phyloP scores from a whole-genome alignment of 352 stramenopile genomes.

The Thalassiosira exigua region DNA sequence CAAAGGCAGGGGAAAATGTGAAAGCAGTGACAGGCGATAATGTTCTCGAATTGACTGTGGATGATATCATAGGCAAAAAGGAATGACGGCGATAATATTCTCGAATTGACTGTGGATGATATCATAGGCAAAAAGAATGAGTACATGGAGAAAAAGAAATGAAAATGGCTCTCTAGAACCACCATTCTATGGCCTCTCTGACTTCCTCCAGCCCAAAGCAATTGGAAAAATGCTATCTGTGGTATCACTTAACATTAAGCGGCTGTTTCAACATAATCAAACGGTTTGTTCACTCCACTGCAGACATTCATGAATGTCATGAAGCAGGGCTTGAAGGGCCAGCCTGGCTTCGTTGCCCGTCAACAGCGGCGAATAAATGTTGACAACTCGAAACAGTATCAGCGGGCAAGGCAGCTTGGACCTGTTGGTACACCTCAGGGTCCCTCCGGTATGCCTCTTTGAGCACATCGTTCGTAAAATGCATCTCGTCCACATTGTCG shows the following conservation, averaged over 20 bases:
- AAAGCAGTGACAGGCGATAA: slow-evolving; percentile 72
- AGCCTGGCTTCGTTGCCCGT: slow-evolving; percentile 40
- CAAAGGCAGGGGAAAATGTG: slow-evolving; percentile 67
- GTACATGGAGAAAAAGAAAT: too few species aligned
- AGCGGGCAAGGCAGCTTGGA: slow-evolving; percentile 69
- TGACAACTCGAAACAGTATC: slow-evolving; percentile 72
- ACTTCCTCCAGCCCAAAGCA: too few species aligned
- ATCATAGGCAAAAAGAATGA: slow-evolving; percentile 58
- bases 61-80: slow-evolving; percentile 69
- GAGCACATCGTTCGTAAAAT: slow-evolving; percentile 91
- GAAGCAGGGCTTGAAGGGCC: slow-evolving; percentile 15
- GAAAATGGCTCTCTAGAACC: too few species aligned
- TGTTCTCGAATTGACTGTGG: slow-evolving; percentile 79
- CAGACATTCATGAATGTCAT: too few species aligned
- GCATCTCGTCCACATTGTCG: slow-evolving; percentile 92
- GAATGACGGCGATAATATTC: slow-evolving; percentile 65
- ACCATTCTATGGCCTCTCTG: too few species aligned
- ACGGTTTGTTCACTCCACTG: too few species aligned
- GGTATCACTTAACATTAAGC: too few species aligned
- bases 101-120: slow-evolving; percentile 81
- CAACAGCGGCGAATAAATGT: slow-evolving; percentile 71
- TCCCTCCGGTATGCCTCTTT: slow-evolving; percentile 81
- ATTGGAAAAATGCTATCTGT: too few species aligned
- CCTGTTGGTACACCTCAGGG: slow-evolving; percentile 79
- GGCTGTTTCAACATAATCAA: too few species aligned